A percentile compares a stretch with the other conserved stretches of the same genome.
These are phyloP conservation scores for Arthrobotrys musiformis DNA, from an alignment of 2,329 filamentous ascomycete species.

Conservation along the genomic window DNA sequence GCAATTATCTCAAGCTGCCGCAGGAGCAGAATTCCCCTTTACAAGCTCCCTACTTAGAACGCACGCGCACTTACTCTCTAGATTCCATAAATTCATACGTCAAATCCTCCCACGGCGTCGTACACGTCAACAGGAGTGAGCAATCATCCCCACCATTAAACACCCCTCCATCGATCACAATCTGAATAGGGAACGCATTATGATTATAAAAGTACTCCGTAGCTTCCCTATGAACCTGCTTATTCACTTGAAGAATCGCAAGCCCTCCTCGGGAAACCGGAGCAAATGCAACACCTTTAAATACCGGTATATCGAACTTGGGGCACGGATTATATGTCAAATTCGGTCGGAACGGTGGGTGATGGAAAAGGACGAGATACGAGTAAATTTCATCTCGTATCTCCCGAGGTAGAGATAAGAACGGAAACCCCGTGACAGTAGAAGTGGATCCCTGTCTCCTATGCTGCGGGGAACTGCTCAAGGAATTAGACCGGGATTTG, in stretches of 20 bases:
- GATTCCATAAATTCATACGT: conserved; percentile 27
- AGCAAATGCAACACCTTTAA: conserved; percentile 27
- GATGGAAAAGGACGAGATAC: conserved; percentile 35
- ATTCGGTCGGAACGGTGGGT: conserved; percentile 17
- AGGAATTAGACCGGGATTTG: conserved; percentile 25
- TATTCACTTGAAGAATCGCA: conserved; percentile 32
- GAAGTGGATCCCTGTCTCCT: conserved; percentile 1
- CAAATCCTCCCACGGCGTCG: conserved; percentile 45
- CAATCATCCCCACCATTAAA: conserved; percentile 16
- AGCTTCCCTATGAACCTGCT: conserved; percentile 38
- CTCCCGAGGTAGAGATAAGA: conserved; percentile 33
- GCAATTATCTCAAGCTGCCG: too few species aligned
- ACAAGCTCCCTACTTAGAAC: neutral
- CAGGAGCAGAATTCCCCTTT: too few species aligned
- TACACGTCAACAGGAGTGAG: conserved; percentile 9
- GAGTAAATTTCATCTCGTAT: conserved; percentile 49
- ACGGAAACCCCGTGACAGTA: conserved; percentile 29
- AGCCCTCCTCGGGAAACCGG: conserved; percentile 14
- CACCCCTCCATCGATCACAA: conserved; percentile 14
- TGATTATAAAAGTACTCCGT: conserved; percentile 30
- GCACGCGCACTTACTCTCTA: conserved; percentile 12
- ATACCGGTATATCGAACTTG: neutral
- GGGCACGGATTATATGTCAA: neutral
- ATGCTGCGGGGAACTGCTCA: conserved; percentile 16
- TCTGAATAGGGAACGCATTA: conserved; percentile 38